Base-by-base conservation (phyloP, 2,329 filamentous ascomycete species). In the Cladosporium sphaerospermum region DNA sequence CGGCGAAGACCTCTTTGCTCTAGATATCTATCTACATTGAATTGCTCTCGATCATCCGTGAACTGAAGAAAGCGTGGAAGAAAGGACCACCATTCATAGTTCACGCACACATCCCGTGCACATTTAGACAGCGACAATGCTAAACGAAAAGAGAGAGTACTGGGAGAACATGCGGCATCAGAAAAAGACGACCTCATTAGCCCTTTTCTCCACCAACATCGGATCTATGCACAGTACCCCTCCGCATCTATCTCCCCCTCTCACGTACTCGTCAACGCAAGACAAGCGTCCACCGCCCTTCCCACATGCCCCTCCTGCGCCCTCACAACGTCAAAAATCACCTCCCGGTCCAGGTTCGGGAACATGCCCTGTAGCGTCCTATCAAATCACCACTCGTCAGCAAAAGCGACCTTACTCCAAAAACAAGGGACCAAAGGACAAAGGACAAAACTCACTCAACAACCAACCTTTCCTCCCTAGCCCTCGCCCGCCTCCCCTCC, bases 291-390 rank as follows among this genome's bases (percentile, higher is more conserved):
- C 1, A 77, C 74, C 1, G 74, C 74, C 40, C 70, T 57, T 0
- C 74, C 74, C 3, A 77, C 73, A 41, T 75, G 83, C 67, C 93
- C 95, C 71, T 96, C 86, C 73, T 99, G 96, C 74, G 95, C 83
- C 68, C 92, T 84, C 23, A 99, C 93, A 39, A 99, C 93, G 73
- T 99, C 93, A 64, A 91, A 91, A 66, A 99, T 97, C 36, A 99
- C 81, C 45, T 99, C 95, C 64, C 84, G 83, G 69, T 99, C 93
- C 47, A 99, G 75, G 66, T 95, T 90, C 1, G 93, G 93, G 69
- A 99, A 99, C 93, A 99, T 99, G 62, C 89, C 87, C 45, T 89
- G 85, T 54, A 99, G 74, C 34, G 93, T 97, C 72, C 74, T 76
- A 52, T 14, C 13, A 28, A 7, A 31, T 33, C 19, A 42, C 6